Conservation (phyloP, 306 rosid species). For the Sesbania bispinosa region DNA sequence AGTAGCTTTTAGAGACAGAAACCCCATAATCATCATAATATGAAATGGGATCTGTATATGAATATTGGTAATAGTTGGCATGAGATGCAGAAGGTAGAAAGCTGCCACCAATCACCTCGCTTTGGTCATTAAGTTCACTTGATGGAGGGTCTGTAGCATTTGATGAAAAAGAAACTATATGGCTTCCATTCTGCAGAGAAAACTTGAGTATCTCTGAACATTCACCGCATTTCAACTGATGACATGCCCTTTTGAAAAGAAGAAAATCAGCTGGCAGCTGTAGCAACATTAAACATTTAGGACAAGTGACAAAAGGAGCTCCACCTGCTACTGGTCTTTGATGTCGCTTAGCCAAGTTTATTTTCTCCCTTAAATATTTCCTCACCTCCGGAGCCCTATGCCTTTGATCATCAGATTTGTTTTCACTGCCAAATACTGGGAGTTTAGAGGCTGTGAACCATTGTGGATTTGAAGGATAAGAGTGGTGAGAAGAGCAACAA, state of each 20-base stretch:
- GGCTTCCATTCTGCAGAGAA: slow-evolving; percentile 54
- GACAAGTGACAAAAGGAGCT: slow-evolving; percentile 81
- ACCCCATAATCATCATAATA: slow-evolving; percentile 56
- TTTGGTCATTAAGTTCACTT: slow-evolving; percentile 34
- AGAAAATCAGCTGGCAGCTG: slow-evolving; percentile 84
- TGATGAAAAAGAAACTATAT: slow-evolving; percentile 43
- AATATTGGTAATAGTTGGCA: slow-evolving; percentile 27
- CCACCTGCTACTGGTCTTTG: slow-evolving; percentile 81
- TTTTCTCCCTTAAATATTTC: slow-evolving; percentile 48
- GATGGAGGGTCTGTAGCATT: slow-evolving; percentile 43
- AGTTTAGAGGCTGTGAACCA: slow-evolving; percentile 36
- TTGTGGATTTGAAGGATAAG: slow-evolving; percentile 54
- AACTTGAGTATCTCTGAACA: slow-evolving; percentile 79
- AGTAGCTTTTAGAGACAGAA: slow-evolving; percentile 49
- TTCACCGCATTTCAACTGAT: slow-evolving; percentile 69
- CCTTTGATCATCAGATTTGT: slow-evolving; percentile 43
- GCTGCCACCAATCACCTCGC: slow-evolving; percentile 28
- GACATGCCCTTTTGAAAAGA: slow-evolving; percentile 50
- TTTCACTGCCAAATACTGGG: slow-evolving; percentile 37
- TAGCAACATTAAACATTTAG: slow-evolving; percentile 55
- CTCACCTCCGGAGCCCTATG: slow-evolving; percentile 36
- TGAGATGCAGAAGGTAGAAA: slow-evolving; percentile 34
- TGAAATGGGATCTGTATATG: slow-evolving; percentile 47
- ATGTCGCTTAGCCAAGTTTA: slow-evolving; percentile 50
- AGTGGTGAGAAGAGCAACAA: slow-evolving; percentile 32